Conservation (phyloP, 78 protist genomes). For the Dictyostelium brefeldianum region DNA sequence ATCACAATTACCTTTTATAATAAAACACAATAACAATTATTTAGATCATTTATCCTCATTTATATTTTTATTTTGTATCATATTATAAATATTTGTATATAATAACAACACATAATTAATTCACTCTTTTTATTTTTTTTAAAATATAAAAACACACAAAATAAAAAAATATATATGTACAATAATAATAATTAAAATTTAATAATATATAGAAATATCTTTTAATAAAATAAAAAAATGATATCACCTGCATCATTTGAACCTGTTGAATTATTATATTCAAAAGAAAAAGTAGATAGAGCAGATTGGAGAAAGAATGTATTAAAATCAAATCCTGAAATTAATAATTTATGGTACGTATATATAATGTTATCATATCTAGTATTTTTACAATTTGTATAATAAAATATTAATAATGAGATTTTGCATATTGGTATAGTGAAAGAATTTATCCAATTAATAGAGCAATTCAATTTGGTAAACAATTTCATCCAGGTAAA, state of each 20-base stretch:
- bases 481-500: slow-evolving; percentile 75
- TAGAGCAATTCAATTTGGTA: slow-evolving; percentile 71
- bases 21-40: neutral
- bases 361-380: neutral
- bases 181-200: neutral
- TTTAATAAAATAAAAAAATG: slow-evolving; percentile 14
- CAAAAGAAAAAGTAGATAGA: slow-evolving; percentile 68
- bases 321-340: slow-evolving; percentile 55
- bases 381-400: too few species aligned
- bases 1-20: neutral
- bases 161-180: neutral
- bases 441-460: slow-evolving; percentile 73
- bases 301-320: slow-evolving; percentile 77
- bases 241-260: slow-evolving; percentile 13
- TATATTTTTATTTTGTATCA: neutral
- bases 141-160: too few species aligned
- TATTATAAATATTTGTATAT: neutral
- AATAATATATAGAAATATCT: neutral
- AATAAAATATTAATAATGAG: neutral
- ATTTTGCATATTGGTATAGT: neutral
- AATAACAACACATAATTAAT: neutral
- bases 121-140: neutral
- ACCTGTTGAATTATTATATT: slow-evolving; percentile 36
- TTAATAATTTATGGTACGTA: slow-evolving; percentile 51
- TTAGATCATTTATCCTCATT: neutral